Base-by-base conservation (phyloP, 495 filamentous ascomycete species). In the Daldinia concentrica region DNA sequence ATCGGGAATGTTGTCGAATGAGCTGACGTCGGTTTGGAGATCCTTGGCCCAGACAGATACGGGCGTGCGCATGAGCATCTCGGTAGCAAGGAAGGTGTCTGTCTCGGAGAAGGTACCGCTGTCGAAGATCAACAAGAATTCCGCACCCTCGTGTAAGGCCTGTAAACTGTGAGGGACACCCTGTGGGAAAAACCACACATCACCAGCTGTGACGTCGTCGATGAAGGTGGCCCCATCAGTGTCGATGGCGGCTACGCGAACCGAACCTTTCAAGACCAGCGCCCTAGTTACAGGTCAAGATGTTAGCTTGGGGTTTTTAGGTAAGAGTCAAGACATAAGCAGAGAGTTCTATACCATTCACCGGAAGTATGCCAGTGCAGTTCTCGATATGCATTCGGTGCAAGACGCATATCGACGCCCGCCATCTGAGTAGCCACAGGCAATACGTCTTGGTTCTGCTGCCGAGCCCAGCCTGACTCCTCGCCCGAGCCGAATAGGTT, bases 361-460 rank as follows among this genome's bases (percentile, higher is more conserved):
- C 77, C 81, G 0, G 90, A 87, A 17, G 88, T 88, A 68, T 93
- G 90, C 90, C 90, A 92, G 74, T 93, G 90, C 22, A 93, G 80
- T 68, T 93, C 90, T 2, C 90, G 85, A 68, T 92, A 92, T 0
- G 84, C 89, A 41, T 85, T 80, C 3, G 88, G 85, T 51, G 86
- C 87, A 4, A 94, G 86, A 29, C 90, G 85, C 91, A 94, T 94
- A 71, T 93, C 87, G 1, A 93, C 91, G 56, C 91, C 91, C 1
- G 91, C 90, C 87, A 94, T 91, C 58, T 83, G 83, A 8, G 79
- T 88, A 14, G 90, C 89, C 32, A 80, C 82, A 0, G 91, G 91
- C 68, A 93, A 82, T 17, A 91, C 85, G 9, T 82, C 79, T 2
- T 80, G 76, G 62, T 91, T 90, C 76, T 92, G 84, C 74, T 93